phyloP scores from a whole-genome alignment of 176 grass and related monocot genomes.

The Musa troglodytarum region DNA sequence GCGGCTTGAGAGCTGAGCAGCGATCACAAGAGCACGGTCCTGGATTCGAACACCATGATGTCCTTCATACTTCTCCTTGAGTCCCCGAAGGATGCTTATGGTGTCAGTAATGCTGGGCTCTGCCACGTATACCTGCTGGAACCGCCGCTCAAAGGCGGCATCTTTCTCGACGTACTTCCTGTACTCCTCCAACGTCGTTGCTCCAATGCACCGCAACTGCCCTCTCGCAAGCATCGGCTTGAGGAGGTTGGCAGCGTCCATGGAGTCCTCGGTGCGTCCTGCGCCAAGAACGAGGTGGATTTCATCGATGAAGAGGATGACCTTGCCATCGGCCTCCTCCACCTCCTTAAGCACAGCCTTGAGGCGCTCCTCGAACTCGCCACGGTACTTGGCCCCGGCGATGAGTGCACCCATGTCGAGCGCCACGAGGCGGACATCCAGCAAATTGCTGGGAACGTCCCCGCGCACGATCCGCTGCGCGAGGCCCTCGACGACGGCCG shows the following conservation, averaged over 20 bases:
- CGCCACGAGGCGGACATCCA: slow-evolving; percentile 46
- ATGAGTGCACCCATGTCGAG: slow-evolving; percentile 49
- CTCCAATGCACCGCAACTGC: slow-evolving; percentile 55
- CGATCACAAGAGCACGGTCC: slow-evolving; percentile 49
- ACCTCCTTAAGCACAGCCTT: slow-evolving; percentile 64
- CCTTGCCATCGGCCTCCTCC: slow-evolving; percentile 53
- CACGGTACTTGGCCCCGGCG: slow-evolving; percentile 46
- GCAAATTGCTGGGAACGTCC: slow-evolving; percentile 40
- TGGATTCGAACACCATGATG: slow-evolving; percentile 56
- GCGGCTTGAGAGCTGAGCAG: slow-evolving; percentile 37
- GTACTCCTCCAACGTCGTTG: slow-evolving; percentile 60
- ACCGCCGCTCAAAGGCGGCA: slow-evolving; percentile 33
- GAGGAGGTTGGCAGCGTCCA: slow-evolving; percentile 51
- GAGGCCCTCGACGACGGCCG: slow-evolving; percentile 60
- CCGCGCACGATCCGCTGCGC: slow-evolving; percentile 52
- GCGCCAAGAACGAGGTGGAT: slow-evolving; percentile 53
- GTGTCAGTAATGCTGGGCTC: slow-evolving; percentile 53
- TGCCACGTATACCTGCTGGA: slow-evolving; percentile 53
- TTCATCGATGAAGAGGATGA: slow-evolving; percentile 72
- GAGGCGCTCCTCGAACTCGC: slow-evolving; percentile 51
- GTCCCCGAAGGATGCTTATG: slow-evolving; percentile 48
- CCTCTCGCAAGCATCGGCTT: slow-evolving; percentile 56
- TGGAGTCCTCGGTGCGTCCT: slow-evolving; percentile 35
- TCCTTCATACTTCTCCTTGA: slow-evolving; percentile 59
- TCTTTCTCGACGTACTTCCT: slow-evolving; percentile 53